These are phyloP conservation scores for Trichoderma sp. DNA, from an alignment of 2,329 filamentous ascomycete species.

Conservation along the genomic window DNA sequence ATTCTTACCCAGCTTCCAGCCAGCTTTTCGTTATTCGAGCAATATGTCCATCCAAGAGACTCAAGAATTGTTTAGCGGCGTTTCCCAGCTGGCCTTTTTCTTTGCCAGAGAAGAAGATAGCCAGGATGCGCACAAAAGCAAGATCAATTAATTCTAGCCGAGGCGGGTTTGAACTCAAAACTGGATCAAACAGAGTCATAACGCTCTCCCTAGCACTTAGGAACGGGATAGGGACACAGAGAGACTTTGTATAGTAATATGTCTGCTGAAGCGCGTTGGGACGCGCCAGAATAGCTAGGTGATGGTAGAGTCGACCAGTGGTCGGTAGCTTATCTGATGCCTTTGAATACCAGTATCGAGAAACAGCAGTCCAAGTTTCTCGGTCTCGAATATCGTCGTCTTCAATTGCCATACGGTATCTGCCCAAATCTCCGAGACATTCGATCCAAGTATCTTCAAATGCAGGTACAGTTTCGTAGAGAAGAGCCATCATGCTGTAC, in stretches of 20 bases:
- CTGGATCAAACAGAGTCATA: conserved; percentile 63
- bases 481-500: conserved; percentile 83
- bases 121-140: conserved; percentile 62
- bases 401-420: conserved; percentile 88
- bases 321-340: conserved; percentile 74
- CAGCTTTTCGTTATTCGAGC: conserved; percentile 48
- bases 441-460: conserved; percentile 94
- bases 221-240: conserved; percentile 68
- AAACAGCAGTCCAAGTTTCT: conserved; percentile 79
- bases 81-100: too few species aligned
- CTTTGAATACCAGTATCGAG: conserved; percentile 79
- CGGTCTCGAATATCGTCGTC: conserved; percentile 72
- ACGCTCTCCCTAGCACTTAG: conserved; percentile 66
- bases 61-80: too few species aligned
- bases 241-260: conserved; percentile 67
- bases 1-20: conserved; percentile 45
- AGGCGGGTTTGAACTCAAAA: conserved; percentile 40
- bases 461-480: conserved; percentile 78
- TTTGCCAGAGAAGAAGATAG: conserved; percentile 58
- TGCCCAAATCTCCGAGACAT: conserved; percentile 79
- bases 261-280: conserved; percentile 69
- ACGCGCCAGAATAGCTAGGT: conserved; percentile 74
- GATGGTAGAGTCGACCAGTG: conserved; percentile 80
- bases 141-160: conserved; percentile 48
- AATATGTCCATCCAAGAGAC: conserved; percentile 57